Evolutionary conservation across 768 basidiomycete species (phyloP).

Genomic region (Dentipellis sp.): DNA sequence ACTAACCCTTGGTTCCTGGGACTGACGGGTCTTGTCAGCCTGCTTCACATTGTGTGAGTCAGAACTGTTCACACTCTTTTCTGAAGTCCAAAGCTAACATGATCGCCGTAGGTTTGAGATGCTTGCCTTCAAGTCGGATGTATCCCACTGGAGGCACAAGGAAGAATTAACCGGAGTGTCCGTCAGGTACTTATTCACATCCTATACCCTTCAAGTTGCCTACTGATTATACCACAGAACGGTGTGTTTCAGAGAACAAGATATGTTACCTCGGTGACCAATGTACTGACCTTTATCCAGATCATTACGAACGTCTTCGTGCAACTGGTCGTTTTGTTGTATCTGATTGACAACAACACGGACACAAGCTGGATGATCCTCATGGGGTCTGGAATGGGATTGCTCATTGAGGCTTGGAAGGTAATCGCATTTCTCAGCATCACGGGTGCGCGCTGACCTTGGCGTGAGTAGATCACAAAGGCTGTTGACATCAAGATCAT

Average conservation of each 20-base stretch:
- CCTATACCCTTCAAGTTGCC: background rate
- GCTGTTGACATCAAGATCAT: constrained; percentile 80
- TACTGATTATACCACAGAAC: background rate
- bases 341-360: constrained; percentile 90
- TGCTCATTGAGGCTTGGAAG: constrained; percentile 93
- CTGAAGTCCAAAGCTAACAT: constrained; percentile 7
- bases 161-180: constrained; percentile 95
- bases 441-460: background rate
- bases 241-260: background rate
- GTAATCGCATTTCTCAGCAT: constrained; percentile 22
- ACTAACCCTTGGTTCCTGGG: constrained; percentile 85
- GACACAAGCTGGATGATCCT: constrained; percentile 99
- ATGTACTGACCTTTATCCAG: constrained; percentile 17
- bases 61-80: constrained; percentile 3
- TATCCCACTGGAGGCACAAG: constrained; percentile 91
- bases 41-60: constrained; percentile 80
- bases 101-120: constrained; percentile 67
- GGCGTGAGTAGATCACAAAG: constrained; percentile 57
- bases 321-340: constrained; percentile 83
- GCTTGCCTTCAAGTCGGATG: constrained; percentile 92
- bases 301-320: constrained; percentile 92
- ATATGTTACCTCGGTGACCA: too few relatives aligned
- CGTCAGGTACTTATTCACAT: constrained; percentile 49
- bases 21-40: constrained; percentile 74
- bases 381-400: constrained; percentile 74